Percentiles rank a stretch among this genome's conserved stretches.
These are phyloP conservation scores for Acidiella bohemica DNA, from an alignment of 495 filamentous ascomycete species.

Conservation along the genomic window DNA sequence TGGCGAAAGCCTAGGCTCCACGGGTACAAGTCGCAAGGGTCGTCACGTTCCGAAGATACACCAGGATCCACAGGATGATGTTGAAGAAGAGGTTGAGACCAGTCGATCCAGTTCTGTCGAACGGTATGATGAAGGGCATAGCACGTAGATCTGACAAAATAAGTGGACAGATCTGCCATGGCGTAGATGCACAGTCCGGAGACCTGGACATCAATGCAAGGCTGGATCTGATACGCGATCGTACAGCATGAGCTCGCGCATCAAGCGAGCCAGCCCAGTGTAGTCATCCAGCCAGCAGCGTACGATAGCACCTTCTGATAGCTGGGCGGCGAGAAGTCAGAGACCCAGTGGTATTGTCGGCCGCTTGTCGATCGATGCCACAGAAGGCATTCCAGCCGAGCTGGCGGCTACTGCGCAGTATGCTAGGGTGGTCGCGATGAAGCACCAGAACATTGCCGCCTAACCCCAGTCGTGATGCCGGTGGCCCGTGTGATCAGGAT, in stretches of 20 bases:
- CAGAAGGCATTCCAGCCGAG: constrained; percentile 1
- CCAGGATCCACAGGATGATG: background rate
- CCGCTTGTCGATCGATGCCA: constrained; percentile 1
- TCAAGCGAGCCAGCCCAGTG: constrained; percentile 46
- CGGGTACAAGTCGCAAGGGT: background rate
- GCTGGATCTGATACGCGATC: constrained; percentile 44
- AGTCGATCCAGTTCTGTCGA: background rate
- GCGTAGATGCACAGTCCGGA: background rate
- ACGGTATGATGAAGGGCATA: constrained; percentile 4
- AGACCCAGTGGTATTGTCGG: constrained; percentile 8
- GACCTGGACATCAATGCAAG: background rate
- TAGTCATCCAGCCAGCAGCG: constrained; percentile 40
- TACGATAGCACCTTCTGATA: constrained; percentile 8
- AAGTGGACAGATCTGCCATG: constrained; percentile 19
- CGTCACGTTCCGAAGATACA: background rate
- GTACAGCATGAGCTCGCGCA: constrained; percentile 41
- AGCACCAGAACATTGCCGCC: background rate
- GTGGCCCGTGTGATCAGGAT: constrained; percentile 29
- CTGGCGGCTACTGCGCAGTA: background rate
- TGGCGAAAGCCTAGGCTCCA: background rate
- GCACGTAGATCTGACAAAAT: constrained; percentile 28
- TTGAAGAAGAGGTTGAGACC: background rate
- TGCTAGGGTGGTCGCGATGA: background rate
- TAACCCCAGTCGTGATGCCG: constrained; percentile 27
- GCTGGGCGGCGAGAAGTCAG: constrained; percentile 6